Conservation (phyloP, 23 red algal species). For the Chondrus crispus region DNA sequence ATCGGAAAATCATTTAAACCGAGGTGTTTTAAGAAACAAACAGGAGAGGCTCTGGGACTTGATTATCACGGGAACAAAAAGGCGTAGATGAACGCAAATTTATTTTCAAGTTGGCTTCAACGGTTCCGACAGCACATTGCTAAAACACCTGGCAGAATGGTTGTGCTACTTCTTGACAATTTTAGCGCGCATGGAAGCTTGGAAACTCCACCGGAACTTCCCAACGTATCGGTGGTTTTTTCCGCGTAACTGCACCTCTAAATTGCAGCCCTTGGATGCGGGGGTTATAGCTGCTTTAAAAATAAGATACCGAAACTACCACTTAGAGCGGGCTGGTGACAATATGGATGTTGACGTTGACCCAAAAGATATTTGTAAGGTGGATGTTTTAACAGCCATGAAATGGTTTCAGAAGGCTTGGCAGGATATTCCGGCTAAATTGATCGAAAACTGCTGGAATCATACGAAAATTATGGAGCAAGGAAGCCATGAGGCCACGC, state of each 20-base stretch:
- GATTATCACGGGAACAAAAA: neutral
- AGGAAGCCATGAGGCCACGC: no score
- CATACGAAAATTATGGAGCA: no score
- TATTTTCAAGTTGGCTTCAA: neutral
- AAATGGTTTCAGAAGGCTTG: neutral
- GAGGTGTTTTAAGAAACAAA: neutral
- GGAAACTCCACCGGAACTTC: neutral
- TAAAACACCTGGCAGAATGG: neutral
- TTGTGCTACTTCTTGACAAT: neutral
- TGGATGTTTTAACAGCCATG: neutral
- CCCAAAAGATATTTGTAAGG: neutral
- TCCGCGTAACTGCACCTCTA: neutral
- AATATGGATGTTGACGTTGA: neutral
- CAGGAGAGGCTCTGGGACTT: neutral
- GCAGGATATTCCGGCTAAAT: neutral
- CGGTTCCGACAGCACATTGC: neutral
- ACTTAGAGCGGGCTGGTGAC: neutral
- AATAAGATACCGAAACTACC: neutral
- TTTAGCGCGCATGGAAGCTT: neutral
- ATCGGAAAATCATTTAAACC: neutral
- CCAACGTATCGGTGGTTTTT: neutral
- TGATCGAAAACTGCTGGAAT: constrained; percentile 3
- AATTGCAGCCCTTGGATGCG: constrained; percentile 10
- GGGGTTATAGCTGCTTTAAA: neutral
- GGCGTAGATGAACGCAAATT: neutral